These are phyloP conservation scores for Otatea glauca DNA, from an alignment of 176 grass and related monocot genomes.

Conservation along the genomic window DNA sequence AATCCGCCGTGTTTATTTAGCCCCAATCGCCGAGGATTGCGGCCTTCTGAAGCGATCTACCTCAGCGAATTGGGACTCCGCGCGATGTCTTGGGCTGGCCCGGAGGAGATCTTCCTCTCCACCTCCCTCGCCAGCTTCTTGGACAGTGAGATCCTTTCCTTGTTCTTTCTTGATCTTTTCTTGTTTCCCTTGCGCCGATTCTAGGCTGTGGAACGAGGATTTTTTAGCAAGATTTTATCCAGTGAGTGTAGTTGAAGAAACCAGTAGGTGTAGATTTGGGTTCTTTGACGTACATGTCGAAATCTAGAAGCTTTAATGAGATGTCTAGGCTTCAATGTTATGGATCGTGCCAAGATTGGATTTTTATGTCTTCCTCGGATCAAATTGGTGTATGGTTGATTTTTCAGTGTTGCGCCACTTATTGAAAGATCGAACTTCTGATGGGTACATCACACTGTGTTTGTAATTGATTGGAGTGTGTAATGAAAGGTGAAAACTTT, in stretches of 20 bases:
- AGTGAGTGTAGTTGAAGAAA: neutral
- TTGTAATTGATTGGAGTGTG: neutral
- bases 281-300: neutral
- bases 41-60: neutral
- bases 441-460: neutral
- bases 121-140: constrained; percentile 60
- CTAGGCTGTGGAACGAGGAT: neutral
- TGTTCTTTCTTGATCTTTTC: neutral
- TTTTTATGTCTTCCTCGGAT: neutral
- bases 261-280: neutral
- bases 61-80: constrained; percentile 16
- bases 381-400: neutral
- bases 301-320: neutral
- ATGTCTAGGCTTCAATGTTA: neutral
- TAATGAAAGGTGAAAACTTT: neutral
- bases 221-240: constrained; percentile 22
- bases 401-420: neutral
- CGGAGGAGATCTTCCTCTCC: constrained; percentile 57
- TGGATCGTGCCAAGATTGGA: neutral
- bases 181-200: neutral
- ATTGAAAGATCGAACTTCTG: neutral
- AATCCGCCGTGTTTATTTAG: neutral
- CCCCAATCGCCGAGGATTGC: constrained; percentile 7
- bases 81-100: constrained; percentile 48
- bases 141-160: constrained; percentile 48